phyloP scores from a whole-genome alignment of 805 yeast genomes.

The Teunomyces atbi region DNA sequence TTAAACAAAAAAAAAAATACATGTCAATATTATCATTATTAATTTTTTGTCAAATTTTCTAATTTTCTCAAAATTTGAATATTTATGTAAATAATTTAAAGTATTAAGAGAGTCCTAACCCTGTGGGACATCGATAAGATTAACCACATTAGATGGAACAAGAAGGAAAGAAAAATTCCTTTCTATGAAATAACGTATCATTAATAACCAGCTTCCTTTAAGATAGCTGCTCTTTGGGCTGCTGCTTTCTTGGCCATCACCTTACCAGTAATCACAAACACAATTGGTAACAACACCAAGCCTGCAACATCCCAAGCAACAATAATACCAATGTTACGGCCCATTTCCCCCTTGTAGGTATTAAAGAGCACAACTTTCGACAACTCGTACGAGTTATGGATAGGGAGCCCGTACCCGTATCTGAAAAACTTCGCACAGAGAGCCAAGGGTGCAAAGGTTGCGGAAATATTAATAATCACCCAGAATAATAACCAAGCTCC shows the following conservation, averaged over 20 bases:
- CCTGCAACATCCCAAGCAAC: constrained; percentile 46
- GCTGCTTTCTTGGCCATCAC: constrained; percentile 29
- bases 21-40: no score
- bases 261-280: constrained; percentile 41
- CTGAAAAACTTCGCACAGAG: constrained; percentile 30
- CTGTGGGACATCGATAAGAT: no score
- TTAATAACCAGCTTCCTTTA: neutral
- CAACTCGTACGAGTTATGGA: constrained; percentile 29
- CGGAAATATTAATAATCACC: constrained; percentile 29
- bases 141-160: no score
- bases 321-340: constrained; percentile 28
- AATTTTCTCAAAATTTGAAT: no score
- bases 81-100: no score
- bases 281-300: constrained; percentile 42
- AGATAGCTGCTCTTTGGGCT: constrained; percentile 3
- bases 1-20: no score
- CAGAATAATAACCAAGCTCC: constrained; percentile 48
- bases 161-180: no score
- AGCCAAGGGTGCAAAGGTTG: constrained; percentile 33
- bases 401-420: constrained; percentile 37
- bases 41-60: no score
- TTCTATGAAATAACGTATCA: no score
- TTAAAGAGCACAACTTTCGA: constrained; percentile 32
- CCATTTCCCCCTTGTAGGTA: constrained; percentile 32
- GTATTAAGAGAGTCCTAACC: no score